Base-by-base conservation (phyloP, 1,284 basidiomycete genomes). In the Cerioporus squamosus region DNA sequence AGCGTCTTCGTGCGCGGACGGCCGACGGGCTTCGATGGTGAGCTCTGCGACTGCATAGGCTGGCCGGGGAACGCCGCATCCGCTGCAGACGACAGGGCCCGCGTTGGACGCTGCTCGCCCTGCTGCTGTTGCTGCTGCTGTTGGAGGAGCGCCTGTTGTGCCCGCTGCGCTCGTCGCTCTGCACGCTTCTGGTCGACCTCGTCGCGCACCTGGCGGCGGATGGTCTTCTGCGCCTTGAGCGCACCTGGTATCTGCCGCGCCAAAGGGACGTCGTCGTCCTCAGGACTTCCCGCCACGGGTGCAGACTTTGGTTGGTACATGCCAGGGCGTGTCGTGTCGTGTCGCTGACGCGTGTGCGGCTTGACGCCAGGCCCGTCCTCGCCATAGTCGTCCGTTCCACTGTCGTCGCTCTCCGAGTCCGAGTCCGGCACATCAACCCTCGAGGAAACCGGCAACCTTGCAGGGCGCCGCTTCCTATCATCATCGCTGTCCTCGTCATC, bases 171-270 rank as follows among this genome's bases (percentile, higher is more conserved):
- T 2, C 68, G 61, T 14, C 81, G 79, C 53, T 87, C 84, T 29
- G 78, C 72, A 62, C 80, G 77, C 47, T 84, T 77, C 63, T 81
- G 78, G 36, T 86, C 83, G 48, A 86, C 78, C 74, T 92, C 89
- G 61, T 88, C 84, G 48, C 81, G 79, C 23, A 90, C 84, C 69
- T 91, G 83, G 47, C 79, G 77, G 18, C 90, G 82, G 53, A 94
- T 91, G 2, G 88, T 87, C 63, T 84, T 84, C 68, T 94, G 92
- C 14, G 91, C 92, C 6, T 77, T 82, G 56, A 94, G 74, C 3
- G 92, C 92, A 1, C 83, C 86, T 9, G 92, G 92, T 47, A 93
- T 91, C 31, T 86, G 80, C 61, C 85, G 85, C 2, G 90, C 92
- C 15, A 94, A 79, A 0, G 92, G 92, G 2, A 92, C 77, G 65